Conservation (phyloP, 2,329 filamentous ascomycete genomes). For the Aotearoamyces nothofagi region DNA sequence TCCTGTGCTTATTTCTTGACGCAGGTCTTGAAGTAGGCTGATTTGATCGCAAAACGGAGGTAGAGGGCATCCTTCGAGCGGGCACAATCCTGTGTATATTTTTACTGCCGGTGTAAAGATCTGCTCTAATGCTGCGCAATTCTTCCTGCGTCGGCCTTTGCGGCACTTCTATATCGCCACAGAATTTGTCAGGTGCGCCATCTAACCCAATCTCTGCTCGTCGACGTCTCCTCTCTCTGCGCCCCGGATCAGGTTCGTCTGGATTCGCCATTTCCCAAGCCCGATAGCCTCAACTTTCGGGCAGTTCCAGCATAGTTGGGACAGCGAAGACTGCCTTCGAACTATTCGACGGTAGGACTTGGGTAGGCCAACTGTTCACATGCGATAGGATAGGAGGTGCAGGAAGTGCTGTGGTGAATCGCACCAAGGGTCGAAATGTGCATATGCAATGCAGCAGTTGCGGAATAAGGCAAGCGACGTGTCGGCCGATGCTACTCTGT, state of each 20-base stretch:
- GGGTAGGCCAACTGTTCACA: neutral
- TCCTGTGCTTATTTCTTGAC: neutral
- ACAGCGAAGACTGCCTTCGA: neutral
- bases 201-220: neutral
- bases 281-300: neutral
- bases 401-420: neutral
- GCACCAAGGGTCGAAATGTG: neutral
- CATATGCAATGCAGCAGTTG: neutral
- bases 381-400: neutral
- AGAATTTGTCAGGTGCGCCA: neutral
- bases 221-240: neutral
- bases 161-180: neutral
- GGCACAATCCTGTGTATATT: neutral
- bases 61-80: neutral
- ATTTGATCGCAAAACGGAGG: neutral
- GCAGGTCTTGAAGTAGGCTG: neutral
- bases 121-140: neutral
- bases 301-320: neutral
- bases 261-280: neutral
- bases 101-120: neutral
- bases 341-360: neutral
- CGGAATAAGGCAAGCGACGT: neutral
- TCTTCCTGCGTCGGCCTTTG: neutral
- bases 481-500: no score
- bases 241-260: neutral